Base-by-base conservation (phyloP, 2,329 filamentous ascomycete species). In the Epichloe baconii region DNA sequence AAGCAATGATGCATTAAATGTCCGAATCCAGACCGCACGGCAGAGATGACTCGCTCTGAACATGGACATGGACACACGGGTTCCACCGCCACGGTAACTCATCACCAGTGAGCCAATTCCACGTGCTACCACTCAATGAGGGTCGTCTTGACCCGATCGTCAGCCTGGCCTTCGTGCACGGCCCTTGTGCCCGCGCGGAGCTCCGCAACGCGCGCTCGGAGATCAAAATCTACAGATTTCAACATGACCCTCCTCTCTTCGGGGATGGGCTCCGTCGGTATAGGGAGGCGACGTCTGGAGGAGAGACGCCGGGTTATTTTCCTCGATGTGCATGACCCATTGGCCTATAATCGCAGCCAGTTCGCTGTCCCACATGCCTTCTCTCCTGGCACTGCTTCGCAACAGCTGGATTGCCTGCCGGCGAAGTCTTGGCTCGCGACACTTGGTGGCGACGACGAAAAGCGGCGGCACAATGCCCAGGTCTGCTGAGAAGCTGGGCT, bases 331-430 rank as follows among this genome's bases (percentile, higher is more conserved):
- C 61, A 76, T 72, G 38, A 80, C 69, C 76, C 77, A 80, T 52
- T 68, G 69, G 45, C 71, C 73, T 56, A 81, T 79, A 7, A 71
- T 71, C 1, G 77, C 77, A 11, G 73, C 70, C 53, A 81, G 69
- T 55, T 78, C 74, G 57, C 77, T 82, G 58, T 86, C 82, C 82
- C 82, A 86, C 73, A 85, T 81, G 21, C 79, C 82, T 64, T 86
- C 83, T 47, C 81, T 71, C 44, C 81, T 72, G 7, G 79, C 75
- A 58, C 76, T 80, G 56, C 73, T 78, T 48, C 72, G 71, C 51
- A 86, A 65, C 38, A 86, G 63, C 61, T 78, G 71, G 42, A 85
- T 80, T 7, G 82, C 82, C 55, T 78, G 75, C 17, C 79, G 71
- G 19, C 82, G 75, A 36, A 77, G 70, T 1, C 67, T 57, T 0